phyloP scores from a whole-genome alignment of 208 protist species.

The Trypanosoma avium region DNA sequence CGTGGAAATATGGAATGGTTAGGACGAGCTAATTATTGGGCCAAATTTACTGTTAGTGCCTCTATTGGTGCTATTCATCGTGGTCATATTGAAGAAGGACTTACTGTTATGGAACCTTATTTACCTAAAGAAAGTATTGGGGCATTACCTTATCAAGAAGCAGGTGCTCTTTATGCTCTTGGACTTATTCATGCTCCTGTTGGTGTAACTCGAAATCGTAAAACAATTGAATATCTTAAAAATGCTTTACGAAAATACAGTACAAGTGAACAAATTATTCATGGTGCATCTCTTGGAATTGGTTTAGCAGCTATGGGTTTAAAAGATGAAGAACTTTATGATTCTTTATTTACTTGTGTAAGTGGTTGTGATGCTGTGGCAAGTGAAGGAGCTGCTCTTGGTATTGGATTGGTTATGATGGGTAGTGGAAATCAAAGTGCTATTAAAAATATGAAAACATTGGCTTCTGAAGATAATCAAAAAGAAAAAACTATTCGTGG shows the following conservation, averaged over 20 bases:
- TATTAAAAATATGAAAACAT: slow-evolving; percentile 92
- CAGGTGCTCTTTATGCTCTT: slow-evolving; percentile 97
- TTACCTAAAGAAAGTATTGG: slow-evolving; percentile 76
- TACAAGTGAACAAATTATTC: slow-evolving; percentile 91
- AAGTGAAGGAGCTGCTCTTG: slow-evolving; percentile 98
- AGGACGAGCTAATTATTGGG: slow-evolving; percentile 95
- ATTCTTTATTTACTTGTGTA: slow-evolving; percentile 95
- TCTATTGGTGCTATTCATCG: slow-evolving; percentile 97
- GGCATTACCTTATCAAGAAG: slow-evolving; percentile 93
- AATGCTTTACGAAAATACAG: slow-evolving; percentile 68
- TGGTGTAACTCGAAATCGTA: slow-evolving; percentile 83
- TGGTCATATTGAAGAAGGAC: slow-evolving; percentile 90
- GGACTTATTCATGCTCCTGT: slow-evolving; percentile 97
- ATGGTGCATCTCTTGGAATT: slow-evolving; percentile 97
- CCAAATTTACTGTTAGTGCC: slow-evolving; percentile 97
- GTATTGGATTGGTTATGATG: slow-evolving; percentile 98
- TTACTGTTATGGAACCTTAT: slow-evolving; percentile 92
- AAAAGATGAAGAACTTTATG: slow-evolving; percentile 91
- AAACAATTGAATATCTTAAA: slow-evolving; percentile 79
- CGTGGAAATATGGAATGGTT: slow-evolving; percentile 98
- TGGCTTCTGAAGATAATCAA: slow-evolving; percentile 95
- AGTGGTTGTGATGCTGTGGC: slow-evolving; percentile 95
- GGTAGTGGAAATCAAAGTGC: slow-evolving; percentile 90
- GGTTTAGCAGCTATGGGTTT: slow-evolving; percentile 92
- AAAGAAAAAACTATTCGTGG: slow-evolving; percentile 99